Percentiles rank a stretch among this genome's conserved stretches.
Conservation (phyloP, 2,329 filamentous ascomycete genomes). For the Fusarium abutilonis region DNA sequence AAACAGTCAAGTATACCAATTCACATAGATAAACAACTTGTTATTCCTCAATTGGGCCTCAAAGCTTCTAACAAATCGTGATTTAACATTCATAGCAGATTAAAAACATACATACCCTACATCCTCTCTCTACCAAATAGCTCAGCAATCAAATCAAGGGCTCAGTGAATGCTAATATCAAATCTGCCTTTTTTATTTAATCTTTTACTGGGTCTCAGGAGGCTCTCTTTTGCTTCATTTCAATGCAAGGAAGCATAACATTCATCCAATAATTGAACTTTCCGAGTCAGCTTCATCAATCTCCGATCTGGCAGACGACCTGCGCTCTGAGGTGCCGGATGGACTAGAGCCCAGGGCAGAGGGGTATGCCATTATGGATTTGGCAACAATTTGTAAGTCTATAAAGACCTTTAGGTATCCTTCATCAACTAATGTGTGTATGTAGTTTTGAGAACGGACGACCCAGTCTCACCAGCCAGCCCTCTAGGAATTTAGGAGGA, state of each 20-base stretch:
- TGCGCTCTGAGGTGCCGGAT: slow-evolving; percentile 3
- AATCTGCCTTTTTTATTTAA: no score
- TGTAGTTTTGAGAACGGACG: slow-evolving; percentile 16
- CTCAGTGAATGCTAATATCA: no score
- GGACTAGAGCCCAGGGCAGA: slow-evolving; percentile 12
- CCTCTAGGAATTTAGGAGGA: no score
- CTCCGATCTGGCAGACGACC: slow-evolving; percentile 6
- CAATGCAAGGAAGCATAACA: neutral
- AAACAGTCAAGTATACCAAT: no score
- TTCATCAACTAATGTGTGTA: neutral
- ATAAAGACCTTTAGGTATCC: rapidly evolving
- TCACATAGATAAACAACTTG: no score
- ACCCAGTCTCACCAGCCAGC: neutral
- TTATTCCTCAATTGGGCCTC: no score
- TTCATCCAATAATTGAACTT: no score
- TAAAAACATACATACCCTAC: no score
- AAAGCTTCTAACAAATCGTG: no score
- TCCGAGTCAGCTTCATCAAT: neutral
- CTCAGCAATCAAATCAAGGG: no score
- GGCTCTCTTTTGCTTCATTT: neutral
- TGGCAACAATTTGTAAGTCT: slow-evolving; percentile 25
- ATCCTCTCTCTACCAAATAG: no score
- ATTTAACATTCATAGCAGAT: no score
- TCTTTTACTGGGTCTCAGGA: neutral
- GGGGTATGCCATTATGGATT: slow-evolving; percentile 20